Base-by-base conservation (phyloP, 1,284 basidiomycete species). In the Sporisorium sorghi region DNA sequence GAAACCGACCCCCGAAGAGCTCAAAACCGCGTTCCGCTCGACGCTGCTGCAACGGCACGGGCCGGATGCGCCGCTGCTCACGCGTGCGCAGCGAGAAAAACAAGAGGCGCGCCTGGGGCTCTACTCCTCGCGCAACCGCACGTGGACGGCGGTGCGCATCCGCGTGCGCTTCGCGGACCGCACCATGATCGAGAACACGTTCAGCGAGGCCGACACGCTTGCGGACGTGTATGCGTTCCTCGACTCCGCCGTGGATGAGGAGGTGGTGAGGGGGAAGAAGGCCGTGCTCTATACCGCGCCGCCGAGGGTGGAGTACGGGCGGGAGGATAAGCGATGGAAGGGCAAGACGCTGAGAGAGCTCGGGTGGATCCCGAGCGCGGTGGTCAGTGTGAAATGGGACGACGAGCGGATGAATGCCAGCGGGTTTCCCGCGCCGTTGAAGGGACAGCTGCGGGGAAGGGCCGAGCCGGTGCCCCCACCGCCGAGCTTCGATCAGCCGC, bases 221-320 rank as follows among this genome's bases (percentile, higher is more conserved):
- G 88, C 88, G 53, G 87, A 89, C 3, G 88, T 95, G 2, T 95
- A 95, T 82, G 90, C 90, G 4, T 93, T 95, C 76, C 91, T 94
- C 46, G 88, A 91, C 23, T 85, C 87, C n/a, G 88, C 88, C 23
- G 85, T 95, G 43, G 86, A 88, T 39, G 91, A 92, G 52, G 90
- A 91, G 68, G 88, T 90, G 33, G 90, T 90, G 78, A 87, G 26
- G 1, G 23, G 89, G 5, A 89, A 90, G 84, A 91, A 92, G 72
- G 94, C 93, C 77, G 88, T 93, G 24, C 87, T 94, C 49, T 95
- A 92, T 85, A 91, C 93, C 69, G 86, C 88, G 1, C 93, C 92
- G 12, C 93, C 93, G 0, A 90, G 89, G 76, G 89, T 90, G 33
- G 93, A 96, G 62, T 87, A 93, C 75, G 91, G 89, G 70, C 90